These are phyloP conservation scores for Auricularia sp. DNA, from an alignment of 768 basidiomycete genomes.

Conservation along the genomic window DNA sequence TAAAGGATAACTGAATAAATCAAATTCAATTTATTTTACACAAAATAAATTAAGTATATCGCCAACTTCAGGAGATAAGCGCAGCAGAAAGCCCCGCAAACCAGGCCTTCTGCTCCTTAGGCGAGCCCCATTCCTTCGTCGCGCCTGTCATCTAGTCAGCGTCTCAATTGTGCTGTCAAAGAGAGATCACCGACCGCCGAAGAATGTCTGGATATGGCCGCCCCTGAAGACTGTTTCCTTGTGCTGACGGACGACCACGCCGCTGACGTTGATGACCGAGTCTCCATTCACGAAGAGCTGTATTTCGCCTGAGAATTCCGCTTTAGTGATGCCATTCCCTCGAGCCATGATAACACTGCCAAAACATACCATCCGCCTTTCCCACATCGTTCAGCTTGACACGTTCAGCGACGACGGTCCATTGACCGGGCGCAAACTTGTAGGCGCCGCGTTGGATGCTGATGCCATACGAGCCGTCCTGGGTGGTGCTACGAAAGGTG, in stretches of 20 bases:
- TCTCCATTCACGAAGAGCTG: conserved; percentile 56
- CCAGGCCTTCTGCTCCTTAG: conserved; percentile 52
- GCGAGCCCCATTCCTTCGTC: conserved; percentile 43
- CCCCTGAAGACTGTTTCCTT: conserved; percentile 47
- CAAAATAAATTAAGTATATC: not conserved
- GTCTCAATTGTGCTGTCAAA: not conserved
- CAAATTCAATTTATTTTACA: not conserved
- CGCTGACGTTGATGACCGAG: conserved; percentile 50
- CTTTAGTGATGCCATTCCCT: no score
- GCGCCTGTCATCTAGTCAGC: conserved; percentile 31
- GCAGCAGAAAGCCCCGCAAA: conserved; percentile 66
- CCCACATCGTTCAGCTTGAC: conserved; percentile 67
- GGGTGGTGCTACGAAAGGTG: conserved; percentile 17
- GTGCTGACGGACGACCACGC: conserved; percentile 48
- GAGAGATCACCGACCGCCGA: conserved; percentile 41
- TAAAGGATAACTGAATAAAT: not conserved
- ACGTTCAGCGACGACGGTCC: conserved; percentile 59
- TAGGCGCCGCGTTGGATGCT: conserved; percentile 63
- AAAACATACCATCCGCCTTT: conserved; percentile 43
- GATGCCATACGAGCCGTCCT: conserved; percentile 56
- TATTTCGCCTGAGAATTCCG: conserved; percentile 42
- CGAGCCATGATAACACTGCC: no score
- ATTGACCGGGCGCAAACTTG: conserved; percentile 49
- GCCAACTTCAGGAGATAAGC: conserved; percentile 24
- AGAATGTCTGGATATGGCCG: conserved; percentile 69